Conservation (phyloP, 163 green algal species). For the Chlamydomonas reinhardtii region DNA sequence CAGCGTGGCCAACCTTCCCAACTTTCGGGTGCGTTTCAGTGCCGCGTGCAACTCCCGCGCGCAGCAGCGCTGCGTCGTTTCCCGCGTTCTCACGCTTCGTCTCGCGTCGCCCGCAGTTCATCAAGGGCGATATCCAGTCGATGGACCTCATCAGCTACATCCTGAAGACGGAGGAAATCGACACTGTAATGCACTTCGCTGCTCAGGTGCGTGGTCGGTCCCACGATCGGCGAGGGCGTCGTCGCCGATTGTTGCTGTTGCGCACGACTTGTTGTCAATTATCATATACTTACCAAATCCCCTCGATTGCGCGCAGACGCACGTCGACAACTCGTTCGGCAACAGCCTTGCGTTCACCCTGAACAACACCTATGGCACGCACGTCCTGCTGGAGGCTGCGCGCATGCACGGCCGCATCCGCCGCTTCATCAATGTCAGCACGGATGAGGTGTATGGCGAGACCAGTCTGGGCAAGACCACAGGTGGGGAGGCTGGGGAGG, state of each 20-base stretch:
- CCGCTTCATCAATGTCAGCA: constrained; percentile 98
- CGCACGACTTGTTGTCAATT: too few relatives aligned
- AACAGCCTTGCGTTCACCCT: constrained; percentile 98
- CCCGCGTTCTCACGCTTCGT: background rate
- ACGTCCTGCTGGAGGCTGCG: constrained; percentile 95
- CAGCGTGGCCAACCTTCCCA: constrained; percentile 67
- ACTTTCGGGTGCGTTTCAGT: constrained; percentile 85
- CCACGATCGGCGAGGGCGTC: too few relatives aligned
- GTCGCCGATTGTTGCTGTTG: background rate
- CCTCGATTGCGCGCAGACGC: constrained; percentile 79
- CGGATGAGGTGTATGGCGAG: constrained; percentile 96
- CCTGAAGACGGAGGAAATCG: constrained; percentile 88
- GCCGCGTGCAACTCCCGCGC: background rate
- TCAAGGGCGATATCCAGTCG: constrained; percentile 94
- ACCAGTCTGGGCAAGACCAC: constrained; percentile 78
- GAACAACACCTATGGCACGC: constrained; percentile 98
- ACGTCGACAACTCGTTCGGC: constrained; percentile 99
- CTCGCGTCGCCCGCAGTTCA: constrained; percentile 74
- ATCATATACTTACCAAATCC: background rate
- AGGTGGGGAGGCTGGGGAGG: constrained; percentile 46
- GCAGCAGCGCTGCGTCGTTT: background rate
- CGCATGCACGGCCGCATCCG: constrained; percentile 83
- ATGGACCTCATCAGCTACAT: constrained; percentile 93
- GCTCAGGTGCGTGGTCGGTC: constrained; percentile 78
- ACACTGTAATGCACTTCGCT: constrained; percentile 99